These are phyloP conservation scores for Phytophthora niederhauseri DNA, from an alignment of 352 stramenopile species.

Conservation along the genomic window DNA sequence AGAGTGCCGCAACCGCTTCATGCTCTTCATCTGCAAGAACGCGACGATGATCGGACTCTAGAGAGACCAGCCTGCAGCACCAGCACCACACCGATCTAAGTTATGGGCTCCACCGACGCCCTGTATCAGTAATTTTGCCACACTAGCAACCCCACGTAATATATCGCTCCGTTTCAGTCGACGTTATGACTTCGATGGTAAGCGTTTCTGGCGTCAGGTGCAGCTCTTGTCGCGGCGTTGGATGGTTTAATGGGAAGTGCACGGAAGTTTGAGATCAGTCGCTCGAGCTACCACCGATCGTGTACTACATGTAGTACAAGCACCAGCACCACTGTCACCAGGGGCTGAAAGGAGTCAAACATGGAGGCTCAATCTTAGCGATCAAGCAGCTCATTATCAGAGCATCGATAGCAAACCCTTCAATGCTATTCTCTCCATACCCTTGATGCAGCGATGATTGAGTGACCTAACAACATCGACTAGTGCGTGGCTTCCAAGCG, in stretches of 20 bases:
- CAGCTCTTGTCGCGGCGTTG: slow-evolving; percentile 8
- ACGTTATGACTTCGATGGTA: neutral
- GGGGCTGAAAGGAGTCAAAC: too few species aligned
- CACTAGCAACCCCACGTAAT: slow-evolving; percentile 20
- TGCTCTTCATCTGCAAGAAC: slow-evolving; percentile 82
- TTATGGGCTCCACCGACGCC: slow-evolving; percentile 25
- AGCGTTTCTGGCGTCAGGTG: slow-evolving; percentile 25
- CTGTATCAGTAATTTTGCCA: slow-evolving; percentile 31
- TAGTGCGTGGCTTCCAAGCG: neutral
- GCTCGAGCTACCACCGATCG: too few species aligned
- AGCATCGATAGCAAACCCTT: too few species aligned
- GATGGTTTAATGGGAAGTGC: neutral
- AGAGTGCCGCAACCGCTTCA: slow-evolving; percentile 71
- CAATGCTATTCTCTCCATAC: neutral
- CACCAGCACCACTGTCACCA: too few species aligned
- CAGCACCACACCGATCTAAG: slow-evolving; percentile 18
- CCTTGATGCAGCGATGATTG: neutral
- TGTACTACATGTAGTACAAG: too few species aligned
- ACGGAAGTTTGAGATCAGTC: neutral
- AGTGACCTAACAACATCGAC: neutral
- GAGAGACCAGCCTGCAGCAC: neutral
- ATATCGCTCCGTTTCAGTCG: slow-evolving; percentile 28
- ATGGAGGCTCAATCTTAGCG: too few species aligned
- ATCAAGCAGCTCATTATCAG: too few species aligned
- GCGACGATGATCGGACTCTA: slow-evolving; percentile 68